Percentiles rank a stretch among this genome's conserved stretches.
Conservation (phyloP, 495 filamentous ascomycete genomes). For the Hamigera avellanea region DNA sequence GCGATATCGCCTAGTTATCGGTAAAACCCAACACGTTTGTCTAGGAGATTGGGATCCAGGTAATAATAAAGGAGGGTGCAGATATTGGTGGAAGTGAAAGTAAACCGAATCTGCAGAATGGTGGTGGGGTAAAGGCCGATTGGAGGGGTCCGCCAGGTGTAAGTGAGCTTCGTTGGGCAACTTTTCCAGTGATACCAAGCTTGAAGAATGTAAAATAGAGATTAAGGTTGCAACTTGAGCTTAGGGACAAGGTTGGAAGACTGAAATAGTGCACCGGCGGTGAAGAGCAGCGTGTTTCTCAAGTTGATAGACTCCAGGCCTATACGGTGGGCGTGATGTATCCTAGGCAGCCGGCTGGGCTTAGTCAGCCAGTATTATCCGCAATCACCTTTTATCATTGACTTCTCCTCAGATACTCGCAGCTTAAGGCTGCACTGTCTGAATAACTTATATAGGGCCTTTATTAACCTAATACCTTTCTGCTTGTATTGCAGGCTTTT, state of each 20-base stretch:
- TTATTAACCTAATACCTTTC: too few relatives aligned
- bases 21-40: slow-evolving; percentile 5
- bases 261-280: slow-evolving; percentile 3
- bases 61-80: neutral
- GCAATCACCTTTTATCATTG: too few relatives aligned
- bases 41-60: neutral
- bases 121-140: slow-evolving; percentile 5
- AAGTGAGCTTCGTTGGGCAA: slow-evolving; percentile 2
- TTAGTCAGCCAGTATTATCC: too few relatives aligned
- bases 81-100: slow-evolving; percentile 1
- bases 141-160: slow-evolving; percentile 16
- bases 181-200: neutral
- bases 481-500: too few relatives aligned
- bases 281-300: slow-evolving; percentile 2
- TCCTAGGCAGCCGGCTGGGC: neutral
- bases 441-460: too few relatives aligned
- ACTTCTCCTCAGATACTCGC: too few relatives aligned
- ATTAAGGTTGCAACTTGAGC: slow-evolving; percentile 1
- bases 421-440: too few relatives aligned
- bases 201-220: slow-evolving; percentile 4
- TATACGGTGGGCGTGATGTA: slow-evolving; percentile 1
- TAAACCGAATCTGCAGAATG: slow-evolving; percentile 5
- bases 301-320: neutral
- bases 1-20: slow-evolving; percentile 20
- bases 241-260: slow-evolving; percentile 3